Evolutionary conservation across 257 asterid genomes (phyloP), one percentile per base, ranked within the genome.

Genomic region (Lantana camara): DNA sequence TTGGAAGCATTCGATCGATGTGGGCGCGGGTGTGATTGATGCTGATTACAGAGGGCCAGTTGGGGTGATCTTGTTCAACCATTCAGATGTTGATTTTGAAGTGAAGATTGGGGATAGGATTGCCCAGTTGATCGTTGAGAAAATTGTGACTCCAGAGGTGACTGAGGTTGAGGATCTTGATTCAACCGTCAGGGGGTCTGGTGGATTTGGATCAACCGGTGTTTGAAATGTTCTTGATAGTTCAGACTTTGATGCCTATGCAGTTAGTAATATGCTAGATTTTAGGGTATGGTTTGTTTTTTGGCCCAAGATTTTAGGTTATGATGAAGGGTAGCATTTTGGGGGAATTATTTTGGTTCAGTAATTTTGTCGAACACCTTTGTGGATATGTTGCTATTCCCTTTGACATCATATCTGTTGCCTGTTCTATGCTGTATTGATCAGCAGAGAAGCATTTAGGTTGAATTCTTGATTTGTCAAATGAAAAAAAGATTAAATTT

Each of bases 21-120:
- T 93, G 1, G 96, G 95, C 7, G 98, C 98, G 1, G 97, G 98
- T 4, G 98, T 93, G 60, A 82, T 93, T 10, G 98, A 93, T 57
- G 98, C 97, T 0, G 96, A 93, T 37, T 83, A 80, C 70, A 79
- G 89, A 8, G 83, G 85, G 4, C 89, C 85, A 0, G 77, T 82
- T 30, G 84, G 85, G 5, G 92, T 82, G 77, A 78, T 86, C 54
- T 53, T 83, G 77, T 85, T 75, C 63, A 80, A 82, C 54, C 81
- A 80, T 70, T 85, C 87, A 0, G 85, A 80, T 68, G 75, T 68
- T 61, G 87, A 83, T 57, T 83, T 78, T 32, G 82, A 76, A 63
- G 82, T 83, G 41, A 83, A 82, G 54, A 52, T 56, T 38, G 93
- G 87, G 3, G 80, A 78, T 9, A 65, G 76, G 48, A 74, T 80